A percentile compares a stretch with the other conserved stretches of the same genome.
These are phyloP conservation scores for Beauveria australis DNA, from an alignment of 2,329 filamentous ascomycete genomes.

Conservation along the genomic window DNA sequence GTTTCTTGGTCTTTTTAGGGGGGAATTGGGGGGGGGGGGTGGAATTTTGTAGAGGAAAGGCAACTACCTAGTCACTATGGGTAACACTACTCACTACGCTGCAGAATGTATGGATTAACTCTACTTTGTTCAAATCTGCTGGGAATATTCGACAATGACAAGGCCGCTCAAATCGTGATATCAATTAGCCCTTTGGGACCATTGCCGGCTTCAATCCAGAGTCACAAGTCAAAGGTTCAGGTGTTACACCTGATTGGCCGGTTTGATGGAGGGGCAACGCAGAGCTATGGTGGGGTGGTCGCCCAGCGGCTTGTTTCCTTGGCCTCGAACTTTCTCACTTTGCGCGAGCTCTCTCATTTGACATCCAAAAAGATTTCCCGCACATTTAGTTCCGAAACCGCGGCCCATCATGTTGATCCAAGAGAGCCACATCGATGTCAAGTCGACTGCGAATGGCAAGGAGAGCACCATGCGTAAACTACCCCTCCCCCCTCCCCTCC, in stretches of 20 bases:
- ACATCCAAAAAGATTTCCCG: too few species aligned
- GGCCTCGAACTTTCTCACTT: not conserved
- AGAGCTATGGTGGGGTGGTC: not conserved
- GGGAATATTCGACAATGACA: too few species aligned
- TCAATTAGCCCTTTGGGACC: too few species aligned
- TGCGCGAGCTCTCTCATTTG: not conserved
- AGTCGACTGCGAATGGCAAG: conserved; percentile 43
- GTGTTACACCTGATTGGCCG: not conserved
- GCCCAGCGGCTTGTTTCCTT: not conserved
- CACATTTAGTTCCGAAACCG: not conserved
- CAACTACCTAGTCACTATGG: not conserved
- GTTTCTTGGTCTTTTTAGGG: not conserved
- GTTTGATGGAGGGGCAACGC: not conserved
- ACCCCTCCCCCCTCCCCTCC: conserved; percentile 9
- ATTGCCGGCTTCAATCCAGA: too few species aligned
- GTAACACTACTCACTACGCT: not conserved
- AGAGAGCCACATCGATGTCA: conserved; percentile 44
- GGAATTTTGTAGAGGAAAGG: not conserved
- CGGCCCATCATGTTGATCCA: conserved; percentile 41
- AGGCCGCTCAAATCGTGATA: too few species aligned
- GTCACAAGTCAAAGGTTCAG: not conserved
- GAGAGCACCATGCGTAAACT: conserved; percentile 44
- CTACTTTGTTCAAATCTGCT: not conserved
- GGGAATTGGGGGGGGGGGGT: not conserved
- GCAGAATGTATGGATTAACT: not conserved